Conservation (phyloP, 192 early-diverging fungal species). For the Coemansia sp. region DNA sequence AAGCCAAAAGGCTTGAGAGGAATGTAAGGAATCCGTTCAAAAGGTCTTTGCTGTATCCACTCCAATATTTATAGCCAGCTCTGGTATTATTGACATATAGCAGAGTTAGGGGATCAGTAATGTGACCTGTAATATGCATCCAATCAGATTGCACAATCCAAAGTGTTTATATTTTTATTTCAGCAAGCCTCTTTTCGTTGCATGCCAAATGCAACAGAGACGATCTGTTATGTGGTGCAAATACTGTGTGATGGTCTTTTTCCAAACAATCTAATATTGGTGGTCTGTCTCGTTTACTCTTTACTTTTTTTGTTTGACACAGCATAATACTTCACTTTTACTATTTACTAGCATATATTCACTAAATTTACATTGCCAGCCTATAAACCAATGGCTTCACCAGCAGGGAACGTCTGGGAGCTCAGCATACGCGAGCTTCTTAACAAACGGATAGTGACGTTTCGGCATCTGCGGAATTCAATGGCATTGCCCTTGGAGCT, state of each 20-base stretch:
- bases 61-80: slow-evolving; percentile 6
- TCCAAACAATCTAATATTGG: background rate
- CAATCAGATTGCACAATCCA: background rate
- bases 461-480: slow-evolving; percentile 52
- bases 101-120: background rate
- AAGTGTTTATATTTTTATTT: background rate
- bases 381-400: slow-evolving; percentile 24
- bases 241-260: no score
- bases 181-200: background rate
- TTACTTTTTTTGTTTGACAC: background rate
- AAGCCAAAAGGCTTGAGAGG: slow-evolving; percentile 39
- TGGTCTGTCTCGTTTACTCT: background rate
- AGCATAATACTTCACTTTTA: background rate
- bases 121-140: background rate
- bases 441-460: slow-evolving; percentile 55
- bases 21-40: slow-evolving; percentile 14
- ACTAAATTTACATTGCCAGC: no score
- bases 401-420: slow-evolving; percentile 54
- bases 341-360: background rate
- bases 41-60: background rate
- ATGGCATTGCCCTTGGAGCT: slow-evolving; percentile 44
- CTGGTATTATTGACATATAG: background rate
- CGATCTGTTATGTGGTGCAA: no score
- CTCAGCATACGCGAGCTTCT: slow-evolving; percentile 53
- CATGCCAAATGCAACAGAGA: no score